Evolutionary conservation across 2,329 filamentous ascomycete genomes (phyloP), one percentile per base, ranked within the genome.

Genomic region (Cladophialophora exuberans): DNA sequence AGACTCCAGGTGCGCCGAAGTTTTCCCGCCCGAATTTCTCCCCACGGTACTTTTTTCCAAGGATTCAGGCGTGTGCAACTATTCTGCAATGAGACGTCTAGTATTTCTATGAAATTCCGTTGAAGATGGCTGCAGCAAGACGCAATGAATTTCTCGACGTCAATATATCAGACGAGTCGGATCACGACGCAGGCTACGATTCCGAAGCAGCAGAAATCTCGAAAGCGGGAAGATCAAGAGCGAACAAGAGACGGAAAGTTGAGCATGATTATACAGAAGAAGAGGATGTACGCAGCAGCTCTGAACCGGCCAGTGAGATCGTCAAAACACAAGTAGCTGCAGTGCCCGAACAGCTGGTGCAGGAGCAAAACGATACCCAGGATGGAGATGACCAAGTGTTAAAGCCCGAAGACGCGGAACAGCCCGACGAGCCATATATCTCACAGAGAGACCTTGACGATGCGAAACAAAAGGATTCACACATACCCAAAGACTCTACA

Each of bases 361-460:
- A 5, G 1, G 35, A 10, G 13, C 10, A 38, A 18, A 18, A 7
- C 35, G 35, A 38, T 15, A 3, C 9, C 15, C n/a, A 7, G 10
- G 6, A 38, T 18, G 35, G 6, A 5, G n/a, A 15, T n/a, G 31
- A 15, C 31, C 31, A 7, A 9, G 31, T n/a, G n/a, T 35, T 9
- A 15, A 15, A n/a, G 10, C 17, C 31, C 17, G 2, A 13, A n/a
- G 31, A 3, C 9, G 15, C 4, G 9, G 17, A 2, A 4, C 17
- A 20, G 35, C n/a, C 15, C 35, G n/a, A 20, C 83, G 80, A 83
- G 84, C 87, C 15, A 13, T 13, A 25, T 28, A 85, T 74, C 41
- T 79, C 79, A 20, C 87, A 42, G 67, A 64, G 87, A 83, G 50
- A 83, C 75, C 49, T 86, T 41, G 46, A 39, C 28, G n/a, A 13